Evolutionary conservation across 176 grass and related monocot species (phyloP).

Genomic region (Musa beccarii): DNA sequence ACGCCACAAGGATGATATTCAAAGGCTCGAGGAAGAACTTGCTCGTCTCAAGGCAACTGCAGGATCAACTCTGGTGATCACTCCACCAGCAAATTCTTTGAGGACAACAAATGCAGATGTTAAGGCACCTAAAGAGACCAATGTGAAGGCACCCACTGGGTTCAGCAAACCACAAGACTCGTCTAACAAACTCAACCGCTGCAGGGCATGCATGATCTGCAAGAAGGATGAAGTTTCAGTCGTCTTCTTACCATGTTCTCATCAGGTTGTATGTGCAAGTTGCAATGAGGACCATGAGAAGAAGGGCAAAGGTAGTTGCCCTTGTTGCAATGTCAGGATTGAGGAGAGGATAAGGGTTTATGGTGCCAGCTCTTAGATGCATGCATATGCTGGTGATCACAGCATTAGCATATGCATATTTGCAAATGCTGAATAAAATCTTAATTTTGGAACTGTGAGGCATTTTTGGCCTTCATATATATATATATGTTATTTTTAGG

Average conservation of each 20-base stretch:
- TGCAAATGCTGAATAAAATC: constrained; percentile 3
- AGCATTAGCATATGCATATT: neutral
- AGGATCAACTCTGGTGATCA: constrained; percentile 12
- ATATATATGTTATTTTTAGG: neutral
- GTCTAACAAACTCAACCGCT: constrained; percentile 24
- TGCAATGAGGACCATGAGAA: constrained; percentile 65
- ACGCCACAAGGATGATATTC: constrained; percentile 63
- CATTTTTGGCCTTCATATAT: neutral
- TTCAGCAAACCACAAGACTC: constrained; percentile 30
- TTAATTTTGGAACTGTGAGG: neutral
- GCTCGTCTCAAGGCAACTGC: constrained; percentile 32
- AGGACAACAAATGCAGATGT: constrained; percentile 10
- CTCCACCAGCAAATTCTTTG: constrained; percentile 10
- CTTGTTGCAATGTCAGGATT: constrained; percentile 55
- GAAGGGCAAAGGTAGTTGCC: constrained; percentile 37
- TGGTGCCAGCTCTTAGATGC: constrained; percentile 40
- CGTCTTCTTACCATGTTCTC: constrained; percentile 59
- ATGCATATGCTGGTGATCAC: neutral
- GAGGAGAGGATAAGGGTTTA: constrained; percentile 72
- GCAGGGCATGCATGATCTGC: constrained; percentile 46
- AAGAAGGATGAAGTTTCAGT: constrained; percentile 43
- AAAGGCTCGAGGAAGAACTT: constrained; percentile 50
- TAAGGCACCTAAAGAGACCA: constrained; percentile 30
- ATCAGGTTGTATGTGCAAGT: constrained; percentile 48
- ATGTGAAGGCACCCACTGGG: constrained; percentile 14